These are phyloP conservation scores for Colletotrichum truncatum DNA, from an alignment of 2,329 filamentous ascomycete species.

Conservation along the genomic window DNA sequence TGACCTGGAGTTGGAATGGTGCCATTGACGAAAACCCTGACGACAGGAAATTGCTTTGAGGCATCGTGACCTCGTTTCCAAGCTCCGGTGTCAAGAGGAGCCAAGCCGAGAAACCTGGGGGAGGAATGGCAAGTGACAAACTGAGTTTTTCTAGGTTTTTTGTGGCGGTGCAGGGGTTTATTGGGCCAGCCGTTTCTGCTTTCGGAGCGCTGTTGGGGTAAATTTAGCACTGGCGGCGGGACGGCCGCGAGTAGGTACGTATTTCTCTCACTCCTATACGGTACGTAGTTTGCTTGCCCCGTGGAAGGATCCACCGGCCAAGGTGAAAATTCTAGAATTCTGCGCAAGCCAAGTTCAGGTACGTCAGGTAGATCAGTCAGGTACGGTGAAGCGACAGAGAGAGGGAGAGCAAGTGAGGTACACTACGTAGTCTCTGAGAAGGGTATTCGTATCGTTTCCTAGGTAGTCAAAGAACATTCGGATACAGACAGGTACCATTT, in stretches of 20 bases:
- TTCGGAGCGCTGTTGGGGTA: background rate
- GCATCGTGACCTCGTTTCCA: slow-evolving; percentile 22
- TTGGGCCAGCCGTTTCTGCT: background rate
- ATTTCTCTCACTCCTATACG: too few species aligned
- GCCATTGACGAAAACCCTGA: slow-evolving; percentile 16
- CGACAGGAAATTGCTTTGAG: slow-evolving; percentile 2
- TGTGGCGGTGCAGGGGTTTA: slow-evolving; percentile 21
- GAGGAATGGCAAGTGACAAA: slow-evolving; percentile 19
- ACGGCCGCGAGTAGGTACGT: background rate
- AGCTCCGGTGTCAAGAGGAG: background rate
- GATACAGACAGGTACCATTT: background rate
- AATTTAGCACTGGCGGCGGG: background rate
- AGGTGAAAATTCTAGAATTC: slow-evolving; percentile 15
- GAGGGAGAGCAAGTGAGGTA: background rate
- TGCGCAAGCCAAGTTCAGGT: background rate
- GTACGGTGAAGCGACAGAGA: slow-evolving; percentile 18
- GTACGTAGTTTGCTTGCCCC: too few species aligned
- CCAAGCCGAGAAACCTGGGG: background rate
- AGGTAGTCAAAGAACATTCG: too few species aligned
- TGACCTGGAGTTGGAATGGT: slow-evolving; percentile 24
- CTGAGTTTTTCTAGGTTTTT: slow-evolving; percentile 15
- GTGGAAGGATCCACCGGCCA: background rate
- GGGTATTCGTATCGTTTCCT: background rate
- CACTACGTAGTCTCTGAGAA: background rate
- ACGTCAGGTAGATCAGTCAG: slow-evolving; percentile 1